A percentile compares a stretch with the other conserved stretches of the same genome.
Evolutionary conservation across 768 basidiomycete genomes (phyloP).

Genomic region (Leccinum arenicola): DNA sequence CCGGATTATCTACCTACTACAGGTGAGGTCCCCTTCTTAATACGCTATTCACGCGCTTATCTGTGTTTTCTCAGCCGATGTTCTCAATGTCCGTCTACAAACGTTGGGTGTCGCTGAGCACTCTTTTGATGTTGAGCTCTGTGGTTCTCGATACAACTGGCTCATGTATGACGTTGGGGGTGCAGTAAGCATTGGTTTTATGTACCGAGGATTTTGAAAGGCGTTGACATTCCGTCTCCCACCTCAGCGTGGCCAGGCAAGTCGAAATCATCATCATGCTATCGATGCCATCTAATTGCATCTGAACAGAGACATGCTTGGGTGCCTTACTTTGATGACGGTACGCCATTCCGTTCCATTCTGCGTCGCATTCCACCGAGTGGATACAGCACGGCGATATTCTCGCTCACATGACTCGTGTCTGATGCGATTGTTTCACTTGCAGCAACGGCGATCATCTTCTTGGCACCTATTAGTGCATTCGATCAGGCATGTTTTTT

Average conservation of each 20-base stretch:
- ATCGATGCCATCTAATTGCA: slow-evolving; percentile 15
- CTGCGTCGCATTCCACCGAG: slow-evolving; percentile 6
- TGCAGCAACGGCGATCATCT: no score
- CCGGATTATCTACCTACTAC: slow-evolving; percentile 71
- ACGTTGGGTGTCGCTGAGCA: slow-evolving; percentile 80
- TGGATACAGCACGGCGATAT: slow-evolving; percentile 19
- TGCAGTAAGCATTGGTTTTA: slow-evolving; percentile 48
- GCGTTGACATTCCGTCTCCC: slow-evolving; percentile 9
- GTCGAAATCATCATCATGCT: slow-evolving; percentile 18
- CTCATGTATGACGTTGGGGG: slow-evolving; percentile 83
- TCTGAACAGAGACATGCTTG: slow-evolving; percentile 64
- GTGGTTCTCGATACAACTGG: slow-evolving; percentile 67
- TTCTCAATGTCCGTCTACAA: slow-evolving; percentile 76
- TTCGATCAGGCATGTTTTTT: background rate
- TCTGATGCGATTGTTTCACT: background rate
- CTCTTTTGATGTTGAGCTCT: slow-evolving; percentile 63
- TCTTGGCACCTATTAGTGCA: no score
- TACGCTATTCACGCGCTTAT: background rate
- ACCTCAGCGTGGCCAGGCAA: slow-evolving; percentile 58
- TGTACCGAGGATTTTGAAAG: background rate
- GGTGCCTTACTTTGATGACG: slow-evolving; percentile 86
- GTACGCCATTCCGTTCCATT: slow-evolving; percentile 37
- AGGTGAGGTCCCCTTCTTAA: slow-evolving; percentile 38
- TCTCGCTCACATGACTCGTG: slow-evolving; percentile 8
- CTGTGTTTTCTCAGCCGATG: slow-evolving; percentile 50